Base-by-base conservation (phyloP, 148 eudicot genomes). In the Cornus controversa region DNA sequence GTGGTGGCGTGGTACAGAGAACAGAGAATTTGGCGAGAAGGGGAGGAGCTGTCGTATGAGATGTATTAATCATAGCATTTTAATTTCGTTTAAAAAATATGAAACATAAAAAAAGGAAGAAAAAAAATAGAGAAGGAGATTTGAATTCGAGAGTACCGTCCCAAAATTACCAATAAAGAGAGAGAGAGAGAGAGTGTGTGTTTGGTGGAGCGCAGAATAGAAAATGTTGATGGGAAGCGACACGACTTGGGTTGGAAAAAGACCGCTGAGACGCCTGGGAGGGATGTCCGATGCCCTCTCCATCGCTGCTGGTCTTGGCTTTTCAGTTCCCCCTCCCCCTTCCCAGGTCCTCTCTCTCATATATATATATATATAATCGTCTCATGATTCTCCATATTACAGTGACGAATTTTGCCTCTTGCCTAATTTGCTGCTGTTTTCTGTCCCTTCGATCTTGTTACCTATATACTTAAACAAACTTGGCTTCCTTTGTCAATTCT, bases 201-300 rank as follows among this genome's bases (percentile, higher is more conserved):
- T 36, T 40, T 40, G 45, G 45, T 40, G 40, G 69, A 31, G 34
- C 2, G 34, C 4, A 31, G 23, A 53, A 16, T 23, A 27, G 42
- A 63, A 78, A 79, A 90, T 90, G 93, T 87, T 89, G 77, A 87
- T 79, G 20, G 90, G 83, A 67, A 84, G 86, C 62, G 92, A 86
- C 42, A 70, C 84, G 1, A 84, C 87, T 70, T 90, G 93, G 93
- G 93, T 90, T n/a, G 91, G 93, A 31, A 88, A 80, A 86, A 90
- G 86, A 71, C 88, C 93, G 9, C 64, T 88, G 54, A 76, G 88
- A 62, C 85, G 93, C 36, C 80, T 90, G 22, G 93, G 93, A 69
- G 91, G 93, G 6, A 90, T 90, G 93, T 90, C 91, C 11, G 93
- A 90, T 78, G 91, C 93, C 58, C 89, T 90, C 73, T 84, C 93